Evolutionary conservation across 2,329 filamentous ascomycete species (phyloP).

Genomic region (Monilinia polystroma): DNA sequence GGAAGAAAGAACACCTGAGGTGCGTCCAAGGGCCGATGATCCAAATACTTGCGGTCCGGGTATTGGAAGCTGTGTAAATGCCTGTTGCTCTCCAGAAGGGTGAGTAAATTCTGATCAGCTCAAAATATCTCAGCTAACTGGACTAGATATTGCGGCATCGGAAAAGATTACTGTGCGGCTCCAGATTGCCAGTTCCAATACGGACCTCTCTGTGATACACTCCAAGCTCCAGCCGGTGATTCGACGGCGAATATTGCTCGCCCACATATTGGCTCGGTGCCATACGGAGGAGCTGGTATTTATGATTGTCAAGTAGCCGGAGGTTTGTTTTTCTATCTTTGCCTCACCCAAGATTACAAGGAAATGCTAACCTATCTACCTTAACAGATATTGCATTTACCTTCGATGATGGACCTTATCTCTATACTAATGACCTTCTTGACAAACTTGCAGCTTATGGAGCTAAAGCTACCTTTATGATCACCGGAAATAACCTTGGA

Average conservation of each 20-base stretch:
- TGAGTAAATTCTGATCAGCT: conserved; percentile 21
- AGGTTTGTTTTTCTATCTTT: conserved; percentile 34
- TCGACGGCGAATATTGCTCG: conserved; percentile 53
- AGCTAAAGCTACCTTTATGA: conserved; percentile 62
- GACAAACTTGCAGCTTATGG: conserved; percentile 59
- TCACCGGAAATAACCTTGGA: conserved; percentile 57
- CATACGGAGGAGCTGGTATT: conserved; percentile 57
- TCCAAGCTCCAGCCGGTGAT: conserved; percentile 49
- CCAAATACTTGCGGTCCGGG: conserved; percentile 35
- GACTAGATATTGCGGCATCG: conserved; percentile 34
- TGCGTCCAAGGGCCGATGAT: conserved; percentile 27
- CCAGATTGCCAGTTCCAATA: conserved; percentile 62
- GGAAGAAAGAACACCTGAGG: conserved; percentile 15
- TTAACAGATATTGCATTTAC: conserved; percentile 58
- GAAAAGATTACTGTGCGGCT: conserved; percentile 54
- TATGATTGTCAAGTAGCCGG: conserved; percentile 55
- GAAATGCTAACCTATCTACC: background rate
- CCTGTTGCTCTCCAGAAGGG: conserved; percentile 37
- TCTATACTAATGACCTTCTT: conserved; percentile 53
- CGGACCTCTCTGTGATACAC: conserved; percentile 58
- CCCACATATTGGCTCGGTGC: conserved; percentile 52
- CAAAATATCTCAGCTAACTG: conserved; percentile 5
- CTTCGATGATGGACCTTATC: conserved; percentile 65
- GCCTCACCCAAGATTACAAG: too few relatives aligned
- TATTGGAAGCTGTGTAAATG: conserved; percentile 32